These are phyloP conservation scores for Apiotrichum gamsii DNA, from an alignment of 1,284 basidiomycete genomes.

Conservation along the genomic window DNA sequence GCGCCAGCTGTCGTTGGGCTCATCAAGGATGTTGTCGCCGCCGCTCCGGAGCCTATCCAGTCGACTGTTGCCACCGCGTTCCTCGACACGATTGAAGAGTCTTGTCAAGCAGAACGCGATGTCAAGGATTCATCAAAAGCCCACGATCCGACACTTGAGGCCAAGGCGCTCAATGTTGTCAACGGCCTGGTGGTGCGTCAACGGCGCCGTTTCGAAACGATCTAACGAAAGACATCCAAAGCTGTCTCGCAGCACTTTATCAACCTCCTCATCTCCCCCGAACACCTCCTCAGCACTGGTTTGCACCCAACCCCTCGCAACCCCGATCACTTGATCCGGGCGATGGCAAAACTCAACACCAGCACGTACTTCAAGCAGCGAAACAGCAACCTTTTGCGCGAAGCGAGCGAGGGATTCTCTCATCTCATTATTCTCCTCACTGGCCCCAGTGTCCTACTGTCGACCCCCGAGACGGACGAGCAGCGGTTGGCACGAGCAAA, in stretches of 20 bases:
- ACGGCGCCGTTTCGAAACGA: not conserved
- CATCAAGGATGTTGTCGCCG: not conserved
- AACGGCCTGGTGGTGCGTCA: slow-evolving; percentile 8
- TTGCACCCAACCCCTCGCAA: slow-evolving; percentile 31
- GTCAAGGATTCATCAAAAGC: slow-evolving; percentile 1
- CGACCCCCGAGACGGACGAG: slow-evolving; percentile 5
- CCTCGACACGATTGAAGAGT: slow-evolving; percentile 13
- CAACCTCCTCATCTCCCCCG: slow-evolving; percentile 27
- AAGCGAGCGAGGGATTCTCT: slow-evolving; percentile 95
- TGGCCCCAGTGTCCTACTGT: slow-evolving; percentile 52
- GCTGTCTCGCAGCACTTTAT: slow-evolving; percentile 21
- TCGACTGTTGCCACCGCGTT: slow-evolving; percentile 2
- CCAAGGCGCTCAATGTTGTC: slow-evolving; percentile 5
- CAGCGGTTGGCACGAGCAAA: slow-evolving; percentile 56
- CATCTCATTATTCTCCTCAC: slow-evolving; percentile 78
- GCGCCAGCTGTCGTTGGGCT: not conserved
- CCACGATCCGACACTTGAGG: not conserved
- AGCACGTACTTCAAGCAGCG: slow-evolving; percentile 78
- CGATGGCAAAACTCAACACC: slow-evolving; percentile 33
- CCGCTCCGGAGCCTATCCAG: not conserved
- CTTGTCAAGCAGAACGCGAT: slow-evolving; percentile 5
- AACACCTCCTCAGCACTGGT: slow-evolving; percentile 20
- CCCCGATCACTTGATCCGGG: slow-evolving; percentile 23
- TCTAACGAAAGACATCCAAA: not conserved
- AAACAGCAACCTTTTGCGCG: slow-evolving; percentile 94